Percentiles rank a stretch among this genome's conserved stretches.
Evolutionary conservation across 2,329 filamentous ascomycete species (phyloP).

Genomic region (Pezizomycotina sp.): DNA sequence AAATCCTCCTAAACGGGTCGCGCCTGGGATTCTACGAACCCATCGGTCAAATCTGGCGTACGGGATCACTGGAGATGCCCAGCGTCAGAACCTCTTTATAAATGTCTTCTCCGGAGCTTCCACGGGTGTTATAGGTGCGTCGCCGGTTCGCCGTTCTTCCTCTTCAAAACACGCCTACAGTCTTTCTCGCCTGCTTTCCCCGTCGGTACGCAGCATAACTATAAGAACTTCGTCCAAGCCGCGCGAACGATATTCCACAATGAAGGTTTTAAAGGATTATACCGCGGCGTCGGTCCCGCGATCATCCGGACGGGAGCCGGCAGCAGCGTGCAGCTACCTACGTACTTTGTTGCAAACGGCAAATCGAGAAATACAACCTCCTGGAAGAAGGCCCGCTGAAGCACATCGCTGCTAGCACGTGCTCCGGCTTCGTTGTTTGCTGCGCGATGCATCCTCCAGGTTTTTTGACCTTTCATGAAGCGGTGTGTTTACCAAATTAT

Average conservation of each 20-base stretch:
- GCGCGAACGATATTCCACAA: constrained; percentile 57
- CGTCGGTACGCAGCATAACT: constrained; percentile 91
- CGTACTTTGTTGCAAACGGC: constrained; percentile 96
- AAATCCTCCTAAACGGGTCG: constrained; percentile 85
- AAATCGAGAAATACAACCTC: constrained; percentile 62
- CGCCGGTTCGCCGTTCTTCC: constrained; percentile 90
- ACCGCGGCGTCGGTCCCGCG: constrained; percentile 76
- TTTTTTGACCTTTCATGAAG: constrained; percentile 32
- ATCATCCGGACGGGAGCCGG: constrained; percentile 95
- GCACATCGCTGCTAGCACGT: constrained; percentile 74
- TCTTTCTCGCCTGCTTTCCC: constrained; percentile 84
- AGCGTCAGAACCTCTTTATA: constrained; percentile 68
- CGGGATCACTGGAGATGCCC: constrained; percentile 52
- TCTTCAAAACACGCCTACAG: constrained; percentile 91
- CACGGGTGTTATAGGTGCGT: constrained; percentile 78
- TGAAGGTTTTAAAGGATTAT: constrained; percentile 69
- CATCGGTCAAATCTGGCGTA: constrained; percentile 53
- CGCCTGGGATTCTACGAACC: constrained; percentile 96
- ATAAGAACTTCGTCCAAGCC: constrained; percentile 72
- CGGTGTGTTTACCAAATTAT: constrained; percentile 11
- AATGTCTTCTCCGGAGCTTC: constrained; percentile 87
- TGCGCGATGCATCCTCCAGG: constrained; percentile 94
- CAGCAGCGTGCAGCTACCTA: constrained; percentile 87
- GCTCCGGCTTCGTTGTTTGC: constrained; percentile 90
- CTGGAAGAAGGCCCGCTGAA: constrained; percentile 83